Evolutionary conservation across 2,329 filamentous ascomycete genomes (phyloP).

Genomic region (Exophiala phaeomuriformis): DNA sequence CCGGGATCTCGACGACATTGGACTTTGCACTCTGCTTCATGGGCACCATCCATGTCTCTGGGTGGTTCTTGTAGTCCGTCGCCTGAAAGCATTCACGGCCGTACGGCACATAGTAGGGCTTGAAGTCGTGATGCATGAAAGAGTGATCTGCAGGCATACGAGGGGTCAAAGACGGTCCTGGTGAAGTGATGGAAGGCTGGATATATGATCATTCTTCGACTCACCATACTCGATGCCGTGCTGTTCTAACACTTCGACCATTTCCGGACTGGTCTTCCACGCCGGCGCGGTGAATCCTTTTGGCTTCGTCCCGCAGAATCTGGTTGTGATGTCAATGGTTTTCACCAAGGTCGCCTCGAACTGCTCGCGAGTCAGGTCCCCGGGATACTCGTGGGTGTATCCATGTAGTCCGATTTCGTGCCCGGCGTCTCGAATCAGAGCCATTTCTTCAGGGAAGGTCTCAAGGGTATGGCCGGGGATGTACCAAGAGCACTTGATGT

Average conservation of each 20-base stretch:
- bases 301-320: constrained; percentile 63
- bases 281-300: constrained; percentile 65
- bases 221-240: not conserved
- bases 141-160: constrained; percentile 8
- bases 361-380: constrained; percentile 64
- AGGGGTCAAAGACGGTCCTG: too few relatives aligned
- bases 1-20: constrained; percentile 38
- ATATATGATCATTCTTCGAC: not conserved
- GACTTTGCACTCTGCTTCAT: constrained; percentile 41
- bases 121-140: constrained; percentile 38
- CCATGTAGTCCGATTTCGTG: constrained; percentile 63
- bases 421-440: constrained; percentile 53
- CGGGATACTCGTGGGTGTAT: constrained; percentile 67
- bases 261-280: constrained; percentile 51
- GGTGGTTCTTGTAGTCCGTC: constrained; percentile 37
- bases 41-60: constrained; percentile 41
- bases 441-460: constrained; percentile 59
- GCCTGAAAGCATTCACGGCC: constrained; percentile 37
- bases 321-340: constrained; percentile 62
- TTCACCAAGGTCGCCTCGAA: constrained; percentile 74
- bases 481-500: constrained; percentile 62
- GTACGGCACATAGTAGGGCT: constrained; percentile 38
- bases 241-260: constrained; percentile 55
- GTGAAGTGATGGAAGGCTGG: not conserved
- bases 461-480: constrained; percentile 58